Base-by-base conservation (phyloP, 2,329 filamentous ascomycete genomes). In the Raffaelea deltoideospora region DNA sequence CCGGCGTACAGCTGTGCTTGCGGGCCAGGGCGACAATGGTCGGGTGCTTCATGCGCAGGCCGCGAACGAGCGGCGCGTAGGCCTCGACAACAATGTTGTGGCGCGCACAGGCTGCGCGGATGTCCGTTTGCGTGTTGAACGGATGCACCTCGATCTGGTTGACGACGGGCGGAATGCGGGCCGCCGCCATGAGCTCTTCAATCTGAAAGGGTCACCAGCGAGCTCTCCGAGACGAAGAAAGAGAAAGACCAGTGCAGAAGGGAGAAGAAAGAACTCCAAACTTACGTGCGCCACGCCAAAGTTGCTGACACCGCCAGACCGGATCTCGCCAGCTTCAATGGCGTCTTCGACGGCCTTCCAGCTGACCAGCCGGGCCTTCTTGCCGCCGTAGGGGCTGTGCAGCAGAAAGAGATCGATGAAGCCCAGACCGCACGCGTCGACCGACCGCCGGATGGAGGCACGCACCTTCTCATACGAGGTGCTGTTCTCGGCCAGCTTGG, bases 111-210 rank as follows among this genome's bases (percentile, higher is more conserved):
- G 72, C 76, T 11, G 67, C 63, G 1, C 73, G 68, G 43, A 90
- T 85, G 27, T 67, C 64, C 0, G 62, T 64, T 36, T 78, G 72
- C 2, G 79, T 85, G 53, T 87, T 84, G 67, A 88, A 90, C 0
- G 81, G 82, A 43, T 88, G 81, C 2, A 87, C 69, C 53, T 88
- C 79, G 47, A 87, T 78, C 58, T 90, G 83, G 49, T 88, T 88
- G 35, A 88, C 72, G 2, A 74, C 70, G 0, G 83, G 82, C 10
- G 61, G 53, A 32, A 81, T 66, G 1, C 65, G 63, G 0, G 79
- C 76, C 0, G 67, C 67, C 3, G 65, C 63, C 49, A 84, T 67
- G 34, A 86, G 59, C 50, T 86, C 79, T 43, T 81, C 67, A 35
- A 86, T 65, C 69, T 79, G 4, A 21, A n/a, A n/a, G n/a, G n/a